These are phyloP conservation scores for Neurospora discreta DNA, from an alignment of 495 filamentous ascomycete genomes.

Conservation along the genomic window DNA sequence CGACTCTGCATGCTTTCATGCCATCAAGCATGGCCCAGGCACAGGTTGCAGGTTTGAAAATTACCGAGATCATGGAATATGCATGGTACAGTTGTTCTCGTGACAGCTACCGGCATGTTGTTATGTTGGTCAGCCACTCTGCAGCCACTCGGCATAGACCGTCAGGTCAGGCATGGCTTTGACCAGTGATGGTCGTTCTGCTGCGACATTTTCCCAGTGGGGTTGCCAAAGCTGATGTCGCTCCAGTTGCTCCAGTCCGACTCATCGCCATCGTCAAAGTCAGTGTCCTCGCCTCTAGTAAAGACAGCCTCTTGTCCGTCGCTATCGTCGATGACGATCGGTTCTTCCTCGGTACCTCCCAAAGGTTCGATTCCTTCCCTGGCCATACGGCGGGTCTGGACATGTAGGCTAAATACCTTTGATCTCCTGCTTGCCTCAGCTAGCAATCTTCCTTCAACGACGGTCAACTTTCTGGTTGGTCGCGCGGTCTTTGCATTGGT, in stretches of 20 bases:
- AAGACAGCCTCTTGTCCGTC: conserved; percentile 3
- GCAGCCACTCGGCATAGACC: not conserved
- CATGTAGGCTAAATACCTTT: not conserved
- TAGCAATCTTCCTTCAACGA: not conserved
- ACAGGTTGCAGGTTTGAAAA: not conserved
- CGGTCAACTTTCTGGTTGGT: not conserved
- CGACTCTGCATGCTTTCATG: not conserved
- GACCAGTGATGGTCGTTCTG: not conserved
- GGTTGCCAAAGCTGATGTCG: not conserved
- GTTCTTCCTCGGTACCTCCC: not conserved
- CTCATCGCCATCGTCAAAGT: conserved; percentile 2
- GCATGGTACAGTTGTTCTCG: not conserved
- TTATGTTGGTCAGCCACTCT: not conserved
- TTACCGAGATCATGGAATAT: not conserved
- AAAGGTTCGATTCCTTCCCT: not conserved
- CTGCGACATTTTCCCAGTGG: not conserved
- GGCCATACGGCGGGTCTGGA: not conserved
- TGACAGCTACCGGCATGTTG: not conserved
- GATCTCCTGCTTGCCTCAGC: not conserved
- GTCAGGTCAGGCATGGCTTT: not conserved
- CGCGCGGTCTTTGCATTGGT: not conserved
- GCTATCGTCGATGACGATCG: conserved; percentile 1
- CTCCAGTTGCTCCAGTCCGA: conserved; percentile 3
- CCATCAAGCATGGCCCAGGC: not conserved
- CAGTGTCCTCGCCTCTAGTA: not conserved